phyloP scores from a whole-genome alignment of 2,329 filamentous ascomycete species.

The Balansia obtecta region DNA sequence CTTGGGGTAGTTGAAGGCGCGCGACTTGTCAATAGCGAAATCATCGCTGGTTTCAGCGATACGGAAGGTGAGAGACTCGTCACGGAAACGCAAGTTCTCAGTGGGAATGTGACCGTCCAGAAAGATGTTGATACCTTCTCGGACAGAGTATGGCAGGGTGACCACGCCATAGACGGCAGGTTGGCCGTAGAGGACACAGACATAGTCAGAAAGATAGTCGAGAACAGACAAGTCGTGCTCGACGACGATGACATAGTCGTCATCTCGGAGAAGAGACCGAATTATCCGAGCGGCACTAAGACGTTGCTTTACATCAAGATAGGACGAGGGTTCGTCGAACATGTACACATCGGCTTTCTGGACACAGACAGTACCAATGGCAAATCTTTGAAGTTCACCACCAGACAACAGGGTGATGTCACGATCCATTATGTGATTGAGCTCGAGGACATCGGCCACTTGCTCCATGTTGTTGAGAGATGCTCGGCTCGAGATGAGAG shows the following conservation, averaged over 20 bases:
- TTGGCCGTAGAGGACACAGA: conserved; percentile 92
- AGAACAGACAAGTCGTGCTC: conserved; percentile 98
- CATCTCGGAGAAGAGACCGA: conserved; percentile 72
- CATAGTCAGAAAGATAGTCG: conserved; percentile 96
- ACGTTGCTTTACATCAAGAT: conserved; percentile 98
- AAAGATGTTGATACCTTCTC: conserved; percentile 99
- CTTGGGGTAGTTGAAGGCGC: conserved; percentile 73
- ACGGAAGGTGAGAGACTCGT: conserved; percentile 92
- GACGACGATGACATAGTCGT: conserved; percentile 96
- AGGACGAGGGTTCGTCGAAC: conserved; percentile 99
- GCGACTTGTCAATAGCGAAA: conserved; percentile 69
- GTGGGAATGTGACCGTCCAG: conserved; percentile 95
- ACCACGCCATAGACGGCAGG: conserved; percentile 97
- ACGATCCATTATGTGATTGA: conserved; percentile 82
- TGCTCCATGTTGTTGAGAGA: conserved; percentile 71
- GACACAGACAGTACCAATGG: conserved; percentile 89
- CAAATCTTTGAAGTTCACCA: conserved; percentile 96
- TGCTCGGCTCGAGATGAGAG: conserved; percentile 62
- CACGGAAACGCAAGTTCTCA: conserved; percentile 95
- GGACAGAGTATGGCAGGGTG: conserved; percentile 86
- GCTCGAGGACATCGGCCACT: conserved; percentile 72
- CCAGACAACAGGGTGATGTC: conserved; percentile 85
- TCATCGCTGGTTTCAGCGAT: conserved; percentile 85
- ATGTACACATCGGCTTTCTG: conserved; percentile 98
- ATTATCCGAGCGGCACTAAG: conserved; percentile 85